phyloP scores from a whole-genome alignment of 306 rosid genomes.

The Fagus sylvatica region DNA sequence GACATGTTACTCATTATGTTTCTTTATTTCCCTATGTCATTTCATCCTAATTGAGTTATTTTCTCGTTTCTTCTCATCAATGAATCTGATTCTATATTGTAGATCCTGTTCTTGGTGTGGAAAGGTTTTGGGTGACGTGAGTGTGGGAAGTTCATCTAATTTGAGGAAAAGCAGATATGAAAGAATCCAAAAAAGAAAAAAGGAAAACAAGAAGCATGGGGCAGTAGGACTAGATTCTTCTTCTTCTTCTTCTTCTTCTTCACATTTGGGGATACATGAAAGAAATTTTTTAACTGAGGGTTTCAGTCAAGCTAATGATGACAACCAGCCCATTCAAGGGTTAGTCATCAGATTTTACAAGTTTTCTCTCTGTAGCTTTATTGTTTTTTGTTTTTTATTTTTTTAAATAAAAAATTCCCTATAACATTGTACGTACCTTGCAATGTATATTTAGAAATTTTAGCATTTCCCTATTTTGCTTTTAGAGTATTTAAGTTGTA shows the following conservation, averaged over 20 bases:
- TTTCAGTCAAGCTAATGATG: background rate
- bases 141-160: background rate
- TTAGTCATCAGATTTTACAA: too few relatives aligned
- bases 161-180: background rate
- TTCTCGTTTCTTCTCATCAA: background rate
- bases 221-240: background rate
- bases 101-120: background rate
- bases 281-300: background rate
- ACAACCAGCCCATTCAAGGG: background rate
- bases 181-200: background rate
- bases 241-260: background rate
- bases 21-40: too few relatives aligned
- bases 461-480: too few relatives aligned
- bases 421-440: too few relatives aligned
- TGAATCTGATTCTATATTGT: background rate
- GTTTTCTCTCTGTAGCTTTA: too few relatives aligned
- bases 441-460: too few relatives aligned
- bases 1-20: too few relatives aligned
- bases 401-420: too few relatives aligned
- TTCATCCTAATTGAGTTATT: too few relatives aligned
- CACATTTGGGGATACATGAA: background rate
- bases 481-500: too few relatives aligned
- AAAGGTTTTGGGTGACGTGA: background rate
- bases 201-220: too few relatives aligned
- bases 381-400: too few relatives aligned